Conservation (phyloP, 805 yeast species). For the Lipomyces sp. region DNA sequence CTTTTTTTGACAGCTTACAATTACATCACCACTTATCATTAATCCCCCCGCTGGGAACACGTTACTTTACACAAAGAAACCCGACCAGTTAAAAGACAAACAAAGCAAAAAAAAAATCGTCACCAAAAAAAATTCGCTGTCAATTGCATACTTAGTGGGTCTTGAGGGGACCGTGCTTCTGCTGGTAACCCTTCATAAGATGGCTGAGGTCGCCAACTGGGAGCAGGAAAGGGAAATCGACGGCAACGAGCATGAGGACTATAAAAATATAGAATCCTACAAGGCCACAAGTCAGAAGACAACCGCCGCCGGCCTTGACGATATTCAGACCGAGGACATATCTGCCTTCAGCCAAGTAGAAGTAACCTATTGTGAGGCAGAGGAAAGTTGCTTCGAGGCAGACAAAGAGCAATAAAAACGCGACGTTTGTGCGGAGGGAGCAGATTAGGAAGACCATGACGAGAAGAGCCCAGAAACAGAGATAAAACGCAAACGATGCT, state of each 20-base stretch:
- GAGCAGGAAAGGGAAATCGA: slow-evolving; percentile 34
- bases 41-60: no score
- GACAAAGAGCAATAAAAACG: slow-evolving; percentile 29
- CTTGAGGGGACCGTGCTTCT: slow-evolving; percentile 34
- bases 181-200: slow-evolving; percentile 33
- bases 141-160: background rate
- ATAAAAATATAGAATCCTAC: slow-evolving; percentile 33
- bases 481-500: slow-evolving; percentile 33
- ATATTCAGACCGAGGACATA: slow-evolving; percentile 10
- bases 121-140: background rate
- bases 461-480: slow-evolving; percentile 31
- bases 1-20: no score
- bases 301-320: slow-evolving; percentile 35
- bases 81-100: no score
- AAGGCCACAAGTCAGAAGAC: slow-evolving; percentile 28
- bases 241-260: slow-evolving; percentile 35
- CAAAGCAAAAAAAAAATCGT: background rate
- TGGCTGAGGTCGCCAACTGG: slow-evolving; percentile 35
- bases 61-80: no score
- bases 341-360: slow-evolving; percentile 15
- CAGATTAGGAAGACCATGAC: slow-evolving; percentile 29
- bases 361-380: slow-evolving; percentile 31
- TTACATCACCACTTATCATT: no score
- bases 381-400: slow-evolving; percentile 25
- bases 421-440: slow-evolving; percentile 35